Conservation (phyloP, 2,329 filamentous ascomycete genomes). For the Eutypella sp. region DNA sequence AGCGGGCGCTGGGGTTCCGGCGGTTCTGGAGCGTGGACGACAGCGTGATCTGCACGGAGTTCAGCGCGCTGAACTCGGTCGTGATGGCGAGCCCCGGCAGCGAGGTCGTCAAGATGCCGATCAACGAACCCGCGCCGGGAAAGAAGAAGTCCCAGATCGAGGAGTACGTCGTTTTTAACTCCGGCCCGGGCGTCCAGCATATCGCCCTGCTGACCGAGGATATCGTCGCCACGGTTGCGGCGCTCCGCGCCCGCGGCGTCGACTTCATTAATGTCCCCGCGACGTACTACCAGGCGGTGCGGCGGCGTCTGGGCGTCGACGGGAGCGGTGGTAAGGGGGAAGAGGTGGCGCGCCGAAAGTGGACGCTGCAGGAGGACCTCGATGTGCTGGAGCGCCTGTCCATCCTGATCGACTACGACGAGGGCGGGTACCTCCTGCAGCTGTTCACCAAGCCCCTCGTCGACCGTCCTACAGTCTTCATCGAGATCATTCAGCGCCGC, state of each 20-base stretch:
- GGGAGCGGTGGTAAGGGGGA: background rate
- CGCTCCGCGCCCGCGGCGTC: conserved; percentile 78
- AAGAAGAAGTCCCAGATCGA: conserved; percentile 94
- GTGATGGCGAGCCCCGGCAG: conserved; percentile 79
- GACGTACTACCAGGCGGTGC: conserved; percentile 82
- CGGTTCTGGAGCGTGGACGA: conserved; percentile 98
- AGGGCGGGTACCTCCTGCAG: conserved; percentile 76
- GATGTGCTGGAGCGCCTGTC: conserved; percentile 71
- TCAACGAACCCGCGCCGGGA: conserved; percentile 89
- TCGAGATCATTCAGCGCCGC: conserved; percentile 92
- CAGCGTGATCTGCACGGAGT: conserved; percentile 87
- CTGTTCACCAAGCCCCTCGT: conserved; percentile 83
- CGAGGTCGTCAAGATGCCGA: conserved; percentile 92
- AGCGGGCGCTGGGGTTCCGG: conserved; percentile 85
- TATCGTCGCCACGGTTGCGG: conserved; percentile 72
- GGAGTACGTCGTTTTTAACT: conserved; percentile 87
- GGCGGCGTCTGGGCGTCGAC: conserved; percentile 63
- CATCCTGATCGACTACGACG: conserved; percentile 93
- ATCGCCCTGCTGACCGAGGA: conserved; percentile 79
- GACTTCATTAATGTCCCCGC: conserved; percentile 87
- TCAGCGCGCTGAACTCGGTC: conserved; percentile 79
- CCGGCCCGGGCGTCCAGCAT: conserved; percentile 86
- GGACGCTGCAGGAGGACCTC: conserved; percentile 73
- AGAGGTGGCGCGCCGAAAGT: conserved; percentile 28
- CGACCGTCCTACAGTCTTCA: conserved; percentile 91